Evolutionary conservation across 1,284 basidiomycete genomes (phyloP), one percentile per base, ranked within the genome.

Genomic region (Chiua sp.): DNA sequence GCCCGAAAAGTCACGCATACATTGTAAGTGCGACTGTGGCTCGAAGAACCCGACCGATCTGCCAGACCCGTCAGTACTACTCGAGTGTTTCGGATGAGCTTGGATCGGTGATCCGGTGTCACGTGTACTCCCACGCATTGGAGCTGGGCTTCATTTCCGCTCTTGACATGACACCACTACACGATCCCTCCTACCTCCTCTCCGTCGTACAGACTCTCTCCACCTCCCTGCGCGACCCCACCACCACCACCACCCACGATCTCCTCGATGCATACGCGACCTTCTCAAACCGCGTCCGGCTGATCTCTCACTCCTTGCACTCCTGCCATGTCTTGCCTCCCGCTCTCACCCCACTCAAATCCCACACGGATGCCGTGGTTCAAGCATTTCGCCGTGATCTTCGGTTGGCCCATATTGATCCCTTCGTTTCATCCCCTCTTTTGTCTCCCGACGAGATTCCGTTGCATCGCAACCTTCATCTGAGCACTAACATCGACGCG

Each of bases 201-300:
- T 81, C 85, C 3, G 77, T 82, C 47, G 63, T 85, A 8, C 70
- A 77, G 49, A 83, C 81, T 5, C 73, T 88, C 46, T 58, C 77
- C 11, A 77, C 79, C 59, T 85, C 85, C 11, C 65, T 79, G 22
- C 63, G 74, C 18, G 74, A 79, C 37, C 63, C 66, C 1, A 68
- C 74, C 4, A 63, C 60, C n/a, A 70, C 80, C n/a, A 77, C 78
- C 2, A 57, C 74, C 35, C 82, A 85, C 62, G 84, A 86, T 66
- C 72, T 88, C 57, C 69, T 80, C 32, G 86, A 89, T 65, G 85
- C 87, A 23, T 89, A 89, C 66, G 75, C 72, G 59, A 76, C 78
- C 1, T 75, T 89, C 47, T 78, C 78, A 1, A 69, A 70, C 47
- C 78, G 82, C 28, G 71, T 88, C 54, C 75, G 79, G 32, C 66